These are phyloP conservation scores for Puccinia sorghi DNA, from an alignment of 1,284 basidiomycete genomes.

Conservation along the genomic window DNA sequence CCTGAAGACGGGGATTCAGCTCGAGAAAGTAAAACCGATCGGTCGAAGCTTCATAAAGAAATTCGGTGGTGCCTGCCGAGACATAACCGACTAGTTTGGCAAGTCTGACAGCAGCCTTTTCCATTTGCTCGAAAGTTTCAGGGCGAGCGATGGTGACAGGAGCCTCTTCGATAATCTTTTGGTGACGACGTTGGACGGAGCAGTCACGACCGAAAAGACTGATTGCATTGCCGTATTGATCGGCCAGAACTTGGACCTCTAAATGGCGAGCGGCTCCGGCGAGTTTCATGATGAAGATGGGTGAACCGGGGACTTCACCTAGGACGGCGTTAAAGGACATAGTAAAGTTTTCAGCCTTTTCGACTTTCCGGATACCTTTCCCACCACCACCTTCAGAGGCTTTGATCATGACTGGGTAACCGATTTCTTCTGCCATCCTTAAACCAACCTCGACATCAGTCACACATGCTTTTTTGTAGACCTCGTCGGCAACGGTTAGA, in stretches of 20 bases:
- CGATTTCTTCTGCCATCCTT: slow-evolving; percentile 79
- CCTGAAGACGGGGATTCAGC: slow-evolving; percentile 98
- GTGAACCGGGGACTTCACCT: slow-evolving; percentile 96
- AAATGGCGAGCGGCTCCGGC: slow-evolving; percentile 95
- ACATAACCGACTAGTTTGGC: slow-evolving; percentile 99
- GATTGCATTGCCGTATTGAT: slow-evolving; percentile 99
- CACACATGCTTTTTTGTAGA: slow-evolving; percentile 87
- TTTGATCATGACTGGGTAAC: slow-evolving; percentile 99
- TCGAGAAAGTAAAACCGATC: slow-evolving; percentile 97
- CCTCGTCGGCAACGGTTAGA: slow-evolving; percentile 88
- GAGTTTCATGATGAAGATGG: slow-evolving; percentile 99
- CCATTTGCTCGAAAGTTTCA: slow-evolving; percentile 92
- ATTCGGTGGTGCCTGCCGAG: slow-evolving; percentile 87
- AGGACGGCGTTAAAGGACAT: slow-evolving; percentile 90
- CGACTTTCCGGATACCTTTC: slow-evolving; percentile 95
- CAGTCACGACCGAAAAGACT: slow-evolving; percentile 99
- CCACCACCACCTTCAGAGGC: slow-evolving; percentile 98
- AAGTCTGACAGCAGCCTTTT: slow-evolving; percentile 93
- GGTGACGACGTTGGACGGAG: slow-evolving; percentile 98
- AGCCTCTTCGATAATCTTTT: slow-evolving; percentile 99
- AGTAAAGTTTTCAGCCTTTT: slow-evolving; percentile 80
- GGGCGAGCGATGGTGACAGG: slow-evolving; percentile 95
- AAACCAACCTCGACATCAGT: slow-evolving; percentile 86
- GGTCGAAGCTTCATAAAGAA: slow-evolving; percentile 87
- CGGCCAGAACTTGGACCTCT: slow-evolving; percentile 96